These are phyloP conservation scores for Parastagonospora nodorum DNA, from an alignment of 2,329 filamentous ascomycete species.

Conservation along the genomic window DNA sequence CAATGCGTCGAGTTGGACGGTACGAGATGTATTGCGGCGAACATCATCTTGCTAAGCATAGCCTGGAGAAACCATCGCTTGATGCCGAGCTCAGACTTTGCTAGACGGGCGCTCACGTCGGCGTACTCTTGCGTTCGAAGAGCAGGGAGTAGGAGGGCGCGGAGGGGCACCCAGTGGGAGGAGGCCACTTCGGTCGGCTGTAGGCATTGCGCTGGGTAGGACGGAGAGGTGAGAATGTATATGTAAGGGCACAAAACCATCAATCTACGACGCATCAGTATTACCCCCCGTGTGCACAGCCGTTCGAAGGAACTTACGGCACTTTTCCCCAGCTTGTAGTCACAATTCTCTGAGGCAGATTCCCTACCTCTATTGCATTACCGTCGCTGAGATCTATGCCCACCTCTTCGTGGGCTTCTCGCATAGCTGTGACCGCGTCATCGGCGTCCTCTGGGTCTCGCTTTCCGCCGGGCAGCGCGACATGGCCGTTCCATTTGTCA, in stretches of 20 bases:
- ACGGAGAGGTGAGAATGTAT: constrained; percentile 64
- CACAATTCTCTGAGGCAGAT: constrained; percentile 68
- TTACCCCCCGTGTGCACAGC: background rate
- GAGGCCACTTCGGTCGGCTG: constrained; percentile 72
- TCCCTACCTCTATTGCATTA: constrained; percentile 58
- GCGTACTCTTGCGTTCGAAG: constrained; percentile 67
- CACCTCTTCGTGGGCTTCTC: constrained; percentile 70
- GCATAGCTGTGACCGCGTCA: constrained; percentile 65
- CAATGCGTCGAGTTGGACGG: constrained; percentile 67
- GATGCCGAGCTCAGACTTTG: constrained; percentile 60
- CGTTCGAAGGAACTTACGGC: constrained; percentile 54
- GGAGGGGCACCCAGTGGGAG: constrained; percentile 70
- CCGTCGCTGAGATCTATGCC: constrained; percentile 62
- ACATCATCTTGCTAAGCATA: constrained; percentile 69
- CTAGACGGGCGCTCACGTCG: constrained; percentile 66
- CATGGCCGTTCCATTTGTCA: constrained; percentile 72
- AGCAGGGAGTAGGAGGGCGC: constrained; percentile 63
- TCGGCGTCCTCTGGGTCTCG: constrained; percentile 67
- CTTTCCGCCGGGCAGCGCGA: constrained; percentile 71
- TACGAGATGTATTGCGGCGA: constrained; percentile 66
- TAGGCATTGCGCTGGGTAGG: constrained; percentile 62
- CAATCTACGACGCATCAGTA: constrained; percentile 50
- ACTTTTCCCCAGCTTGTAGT: constrained; percentile 70
- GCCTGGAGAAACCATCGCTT: constrained; percentile 60
- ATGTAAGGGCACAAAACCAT: constrained; percentile 74